Base-by-base conservation (phyloP, 805 yeast species). In the Sugiyamaella lignohabitans region DNA sequence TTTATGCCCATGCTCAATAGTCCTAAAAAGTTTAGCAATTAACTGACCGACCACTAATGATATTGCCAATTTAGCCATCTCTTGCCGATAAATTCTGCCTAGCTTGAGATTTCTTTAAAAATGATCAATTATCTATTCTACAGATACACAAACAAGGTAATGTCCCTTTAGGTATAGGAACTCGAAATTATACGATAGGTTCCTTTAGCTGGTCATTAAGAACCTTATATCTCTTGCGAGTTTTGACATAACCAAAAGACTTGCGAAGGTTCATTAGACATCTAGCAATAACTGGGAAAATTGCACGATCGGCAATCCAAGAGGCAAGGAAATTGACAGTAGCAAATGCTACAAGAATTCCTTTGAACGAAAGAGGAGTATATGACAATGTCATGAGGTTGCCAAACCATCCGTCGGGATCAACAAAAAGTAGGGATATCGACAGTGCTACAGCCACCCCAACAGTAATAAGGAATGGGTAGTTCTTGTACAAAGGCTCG, bases 371-470 rank as follows among this genome's bases (percentile, higher is more conserved):
- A 2, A 48, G 40, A 0, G 85, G 69, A 27, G 84, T 70, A 47
- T 72, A 64, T 0, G 96, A 84, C 55, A 93, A 67, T 58, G 88
- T 93, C 78, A 93, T 81, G 51, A 86, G 66, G 2, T 70, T 62
- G 1, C 91, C 95, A 51, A 82, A 60, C 61, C 71, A 62, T 0
- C 81, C 69, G 10, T 72, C 69, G 2, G 78, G 73, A 42, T 74
- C 66, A 3, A 80, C 65, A 20, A 63, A 55, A 78, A 89, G 82
- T 53, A 87, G 66, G 2, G 63, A 44, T 0, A 72, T 51, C 14
- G 91, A 80, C 6, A 80, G 49, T 3, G 70, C 42, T 0, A 74
- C 46, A 0, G 94, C 76, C 1, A 69, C 49, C 0, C 69, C 52
- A 37, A 85, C 70, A 43, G 88, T 87, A 1, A 70, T 36, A 43